A percentile compares a stretch with the other conserved stretches of the same genome.
These are phyloP conservation scores for Stachybotrys chlorohalonatus DNA, from an alignment of 2,329 filamentous ascomycete genomes.

Conservation along the genomic window DNA sequence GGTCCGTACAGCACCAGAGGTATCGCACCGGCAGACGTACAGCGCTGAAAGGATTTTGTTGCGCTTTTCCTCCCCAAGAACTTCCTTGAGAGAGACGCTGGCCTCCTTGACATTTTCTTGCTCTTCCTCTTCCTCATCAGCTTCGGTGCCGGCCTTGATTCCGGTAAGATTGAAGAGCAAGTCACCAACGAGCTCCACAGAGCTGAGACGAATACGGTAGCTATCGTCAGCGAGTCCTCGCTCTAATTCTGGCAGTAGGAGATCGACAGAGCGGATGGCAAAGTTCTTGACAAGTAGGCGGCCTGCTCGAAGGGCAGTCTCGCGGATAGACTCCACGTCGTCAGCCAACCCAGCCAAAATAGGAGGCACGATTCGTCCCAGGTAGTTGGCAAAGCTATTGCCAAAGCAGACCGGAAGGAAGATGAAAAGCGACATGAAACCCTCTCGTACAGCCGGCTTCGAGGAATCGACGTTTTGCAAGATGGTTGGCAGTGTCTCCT, in stretches of 20 bases:
- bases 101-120: constrained; percentile 72
- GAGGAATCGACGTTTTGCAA: constrained; percentile 90
- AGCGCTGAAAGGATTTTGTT: constrained; percentile 96
- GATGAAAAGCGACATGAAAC: constrained; percentile 99
- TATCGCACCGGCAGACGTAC: constrained; percentile 97
- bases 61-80: constrained; percentile 89
- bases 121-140: constrained; percentile 74
- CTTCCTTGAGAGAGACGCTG: constrained; percentile 84
- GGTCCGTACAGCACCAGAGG: constrained; percentile 78
- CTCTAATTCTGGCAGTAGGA: constrained; percentile 89
- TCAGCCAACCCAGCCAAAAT: constrained; percentile 92
- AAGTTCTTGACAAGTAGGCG: constrained; percentile 97
- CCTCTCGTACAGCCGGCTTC: constrained; percentile 85
- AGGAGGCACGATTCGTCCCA: constrained; percentile 89
- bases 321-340: constrained; percentile 91
- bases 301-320: constrained; percentile 90
- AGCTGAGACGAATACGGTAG: constrained; percentile 95
- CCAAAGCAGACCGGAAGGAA: constrained; percentile 98
- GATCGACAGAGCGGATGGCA: constrained; percentile 85
- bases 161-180: constrained; percentile 96
- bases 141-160: constrained; percentile 69
- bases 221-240: constrained; percentile 94
- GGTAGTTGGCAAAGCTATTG: constrained; percentile 95
- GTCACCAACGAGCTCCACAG: constrained; percentile 93
- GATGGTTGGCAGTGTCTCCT: constrained; percentile 94